A percentile compares a stretch with the other conserved stretches of the same genome.
phyloP scores from a whole-genome alignment of 2,329 filamentous ascomycete species.

The Rutstroemia sp. region DNA sequence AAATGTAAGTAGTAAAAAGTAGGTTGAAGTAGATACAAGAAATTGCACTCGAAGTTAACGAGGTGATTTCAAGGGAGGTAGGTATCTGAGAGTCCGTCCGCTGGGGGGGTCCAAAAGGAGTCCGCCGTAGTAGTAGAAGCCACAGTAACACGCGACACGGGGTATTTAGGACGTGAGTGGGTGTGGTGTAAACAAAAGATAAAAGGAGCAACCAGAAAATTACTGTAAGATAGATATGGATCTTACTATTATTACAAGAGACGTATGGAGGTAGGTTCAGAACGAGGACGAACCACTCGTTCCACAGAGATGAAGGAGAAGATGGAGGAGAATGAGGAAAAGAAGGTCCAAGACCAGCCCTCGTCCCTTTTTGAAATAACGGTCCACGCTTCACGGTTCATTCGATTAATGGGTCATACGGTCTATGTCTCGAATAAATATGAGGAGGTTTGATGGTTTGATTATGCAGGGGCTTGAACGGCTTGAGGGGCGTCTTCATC shows the following conservation, averaged over 20 bases:
- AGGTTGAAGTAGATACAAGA: neutral
- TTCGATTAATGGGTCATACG: constrained; percentile 9
- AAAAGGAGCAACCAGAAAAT: neutral
- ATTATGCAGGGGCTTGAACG: constrained; percentile 13
- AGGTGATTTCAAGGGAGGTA: neutral
- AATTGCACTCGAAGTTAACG: neutral
- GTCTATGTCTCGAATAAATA: constrained; percentile 21
- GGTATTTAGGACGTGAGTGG: neutral
- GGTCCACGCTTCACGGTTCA: neutral
- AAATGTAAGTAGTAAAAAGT: neutral
- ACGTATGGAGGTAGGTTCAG: too few relatives aligned
- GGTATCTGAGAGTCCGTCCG: neutral
- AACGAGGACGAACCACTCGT: neutral
- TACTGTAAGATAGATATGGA: too few relatives aligned
- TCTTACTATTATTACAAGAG: too few relatives aligned
- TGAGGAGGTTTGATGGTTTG: constrained; percentile 10
- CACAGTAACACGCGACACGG: constrained; percentile 4
- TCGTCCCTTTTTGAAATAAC: neutral
- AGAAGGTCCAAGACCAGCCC: neutral
- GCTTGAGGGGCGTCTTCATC: neutral
- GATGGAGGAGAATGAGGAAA: neutral
- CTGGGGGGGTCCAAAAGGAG: neutral
- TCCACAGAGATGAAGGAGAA: neutral
- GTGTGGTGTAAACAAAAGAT: constrained; percentile 3
- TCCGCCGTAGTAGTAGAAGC: neutral